These are phyloP conservation scores for Saccharomycopsis sp. DNA, from an alignment of 805 yeast species.

Conservation along the genomic window DNA sequence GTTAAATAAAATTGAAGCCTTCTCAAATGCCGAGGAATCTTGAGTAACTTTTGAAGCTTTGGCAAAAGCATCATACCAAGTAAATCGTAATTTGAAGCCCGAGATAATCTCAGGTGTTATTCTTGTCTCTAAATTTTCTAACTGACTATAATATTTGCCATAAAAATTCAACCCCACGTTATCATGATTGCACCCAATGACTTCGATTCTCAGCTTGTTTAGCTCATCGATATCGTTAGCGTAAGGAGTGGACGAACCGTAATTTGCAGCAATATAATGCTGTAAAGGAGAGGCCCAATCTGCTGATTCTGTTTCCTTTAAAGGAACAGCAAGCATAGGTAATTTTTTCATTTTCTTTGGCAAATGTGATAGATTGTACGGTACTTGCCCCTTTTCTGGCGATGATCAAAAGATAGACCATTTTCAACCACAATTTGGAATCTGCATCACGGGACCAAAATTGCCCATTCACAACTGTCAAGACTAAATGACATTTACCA, in stretches of 20 bases:
- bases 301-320: slow-evolving; percentile 26
- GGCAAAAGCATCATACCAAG: slow-evolving; percentile 75
- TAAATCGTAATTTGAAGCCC: slow-evolving; percentile 54
- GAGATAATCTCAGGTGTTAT: slow-evolving; percentile 50
- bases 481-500: too few relatives aligned
- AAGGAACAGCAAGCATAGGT: slow-evolving; percentile 19
- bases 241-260: slow-evolving; percentile 57
- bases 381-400: too few relatives aligned
- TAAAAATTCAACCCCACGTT: slow-evolving; percentile 40
- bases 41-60: slow-evolving; percentile 48
- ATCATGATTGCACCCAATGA: slow-evolving; percentile 40
- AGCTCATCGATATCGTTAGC: slow-evolving; percentile 47
- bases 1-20: slow-evolving; percentile 77
- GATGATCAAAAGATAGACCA: too few relatives aligned
- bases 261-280: slow-evolving; percentile 48
- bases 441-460: too few relatives aligned
- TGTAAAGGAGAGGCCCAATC: slow-evolving; percentile 63
- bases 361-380: not conserved
- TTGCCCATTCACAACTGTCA: too few relatives aligned
- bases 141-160: slow-evolving; percentile 68
- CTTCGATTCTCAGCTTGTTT: slow-evolving; percentile 53
- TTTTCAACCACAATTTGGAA: too few relatives aligned
- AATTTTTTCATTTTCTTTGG: slow-evolving; percentile 14
- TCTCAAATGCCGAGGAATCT: slow-evolving; percentile 79
- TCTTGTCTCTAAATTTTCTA: slow-evolving; percentile 73